Base-by-base conservation (phyloP, 345 rosid species). In the Salix suchowensis region DNA sequence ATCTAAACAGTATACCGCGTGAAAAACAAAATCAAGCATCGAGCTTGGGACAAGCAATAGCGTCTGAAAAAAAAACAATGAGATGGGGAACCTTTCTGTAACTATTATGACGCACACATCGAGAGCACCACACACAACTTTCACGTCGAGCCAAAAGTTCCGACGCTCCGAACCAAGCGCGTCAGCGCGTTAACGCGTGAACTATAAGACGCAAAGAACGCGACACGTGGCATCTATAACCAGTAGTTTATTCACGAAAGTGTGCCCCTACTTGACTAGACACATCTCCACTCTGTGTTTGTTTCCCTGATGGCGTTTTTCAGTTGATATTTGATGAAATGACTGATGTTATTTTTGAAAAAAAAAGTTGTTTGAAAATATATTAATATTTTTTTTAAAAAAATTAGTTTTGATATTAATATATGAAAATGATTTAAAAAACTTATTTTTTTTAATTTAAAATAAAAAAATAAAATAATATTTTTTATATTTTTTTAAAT, bases 201-300 rank as follows among this genome's bases (percentile, higher is more conserved):
- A 36, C 44, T 30, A 32, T 6, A 8, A 21, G 24, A 21, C 42
- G n/a, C 21, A 67, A 37, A 37, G 48, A 2, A 67, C 48, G 3
- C 11, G 26, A 36, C 78, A 67, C 19, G 67, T 69, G 83, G 71
- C 74, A 55, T 66, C 48, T 55, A 48, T 37, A 65, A 75, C n/a
- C 8, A 37, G 19, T 6, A 6, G 44, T 7, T 48, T 21, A 7
- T 4, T 2, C 0, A 5, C 40, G n/a, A 4, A 18, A 21, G 52
- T 19, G 67, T 66, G 61, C 32, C 76, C 72, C 52, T 11, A 40
- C 76, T 7, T 30, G 76, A 66, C 46, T 32, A 72, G 76, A 67
- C 76, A 52, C 55, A 28, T 65, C 44, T 39, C 55, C 74, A 8
- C 54, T 62, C 13, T 2, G 52, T 16, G 65, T 52, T 12, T 37